Conservation (phyloP, 495 filamentous ascomycete genomes). For the Lepraria neglecta region DNA sequence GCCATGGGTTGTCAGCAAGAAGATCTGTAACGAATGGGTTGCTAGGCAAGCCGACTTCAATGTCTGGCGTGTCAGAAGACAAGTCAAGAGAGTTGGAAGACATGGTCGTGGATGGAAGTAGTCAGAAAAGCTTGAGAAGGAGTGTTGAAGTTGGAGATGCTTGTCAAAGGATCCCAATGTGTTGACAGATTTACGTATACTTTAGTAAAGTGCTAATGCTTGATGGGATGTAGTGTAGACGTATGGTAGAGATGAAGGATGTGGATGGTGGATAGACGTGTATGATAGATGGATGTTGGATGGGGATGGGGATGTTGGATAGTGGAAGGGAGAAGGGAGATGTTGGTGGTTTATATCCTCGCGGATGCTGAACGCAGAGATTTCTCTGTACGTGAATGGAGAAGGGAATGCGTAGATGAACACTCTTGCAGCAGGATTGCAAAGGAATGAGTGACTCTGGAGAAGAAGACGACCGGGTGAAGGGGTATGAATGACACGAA, state of each 20-base stretch:
- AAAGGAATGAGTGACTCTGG: neutral
- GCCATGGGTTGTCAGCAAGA: slow-evolving; percentile 11
- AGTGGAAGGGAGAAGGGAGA: neutral
- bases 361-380: neutral
- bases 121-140: neutral
- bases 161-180: neutral
- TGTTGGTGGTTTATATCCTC: neutral
- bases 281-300: neutral
- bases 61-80: slow-evolving; percentile 6
- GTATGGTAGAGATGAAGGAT: neutral
- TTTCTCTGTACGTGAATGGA: neutral
- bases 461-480: neutral
- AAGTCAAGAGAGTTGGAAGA: neutral
- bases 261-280: neutral
- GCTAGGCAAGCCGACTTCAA: neutral
- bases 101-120: neutral
- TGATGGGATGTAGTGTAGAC: neutral
- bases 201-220: neutral
- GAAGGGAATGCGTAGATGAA: neutral
- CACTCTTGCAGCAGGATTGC: neutral
- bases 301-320: neutral
- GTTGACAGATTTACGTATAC: neutral
- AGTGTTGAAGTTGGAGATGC: neutral
- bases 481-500: neutral
- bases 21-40: neutral